A percentile compares a stretch with the other conserved stretches of the same genome.
phyloP scores from a whole-genome alignment of 805 yeast species.

The Schwanniomyces sp. region DNA sequence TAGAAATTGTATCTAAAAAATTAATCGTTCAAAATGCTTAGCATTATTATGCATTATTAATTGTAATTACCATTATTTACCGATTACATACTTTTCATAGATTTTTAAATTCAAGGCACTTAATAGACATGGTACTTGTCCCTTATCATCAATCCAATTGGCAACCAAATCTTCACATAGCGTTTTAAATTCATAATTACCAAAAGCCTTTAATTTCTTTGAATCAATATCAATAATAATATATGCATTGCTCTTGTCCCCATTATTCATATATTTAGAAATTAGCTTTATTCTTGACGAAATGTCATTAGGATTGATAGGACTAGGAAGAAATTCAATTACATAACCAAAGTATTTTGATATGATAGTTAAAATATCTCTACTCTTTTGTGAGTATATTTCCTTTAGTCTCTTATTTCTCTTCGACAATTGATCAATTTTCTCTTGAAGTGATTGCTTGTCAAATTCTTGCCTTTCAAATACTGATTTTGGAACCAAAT shows the following conservation, averaged over 20 bases:
- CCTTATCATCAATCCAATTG: conserved; percentile 67
- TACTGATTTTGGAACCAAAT: conserved; percentile 56
- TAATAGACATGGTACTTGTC: conserved; percentile 74
- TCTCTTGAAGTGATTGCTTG: conserved; percentile 44
- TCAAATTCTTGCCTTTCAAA: conserved; percentile 64
- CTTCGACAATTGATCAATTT: conserved; percentile 51
- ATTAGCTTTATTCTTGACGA: conserved; percentile 55
- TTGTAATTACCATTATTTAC: conserved; percentile 4
- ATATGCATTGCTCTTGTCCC: conserved; percentile 36
- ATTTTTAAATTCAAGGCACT: conserved; percentile 71
- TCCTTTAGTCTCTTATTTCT: conserved; percentile 53
- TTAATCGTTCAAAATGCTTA: conserved; percentile 8
- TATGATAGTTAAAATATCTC: conserved; percentile 67
- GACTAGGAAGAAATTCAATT: conserved; percentile 59
- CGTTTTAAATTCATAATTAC: conserved; percentile 35
- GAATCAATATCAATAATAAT: conserved; percentile 57
- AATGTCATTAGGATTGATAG: conserved; percentile 43
- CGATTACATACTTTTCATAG: conserved; percentile 42
- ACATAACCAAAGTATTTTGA: conserved; percentile 70
- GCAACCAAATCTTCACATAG: conserved; percentile 51
- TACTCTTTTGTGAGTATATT: conserved; percentile 63
- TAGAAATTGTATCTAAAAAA: conserved; percentile 28
- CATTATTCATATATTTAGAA: conserved; percentile 39
- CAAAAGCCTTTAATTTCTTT: conserved; percentile 55
- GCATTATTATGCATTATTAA: conserved; percentile 1